Evolutionary conservation across 768 basidiomycete genomes (phyloP), one percentile per base, ranked within the genome.

Genomic region (Leccinum uliginosum): DNA sequence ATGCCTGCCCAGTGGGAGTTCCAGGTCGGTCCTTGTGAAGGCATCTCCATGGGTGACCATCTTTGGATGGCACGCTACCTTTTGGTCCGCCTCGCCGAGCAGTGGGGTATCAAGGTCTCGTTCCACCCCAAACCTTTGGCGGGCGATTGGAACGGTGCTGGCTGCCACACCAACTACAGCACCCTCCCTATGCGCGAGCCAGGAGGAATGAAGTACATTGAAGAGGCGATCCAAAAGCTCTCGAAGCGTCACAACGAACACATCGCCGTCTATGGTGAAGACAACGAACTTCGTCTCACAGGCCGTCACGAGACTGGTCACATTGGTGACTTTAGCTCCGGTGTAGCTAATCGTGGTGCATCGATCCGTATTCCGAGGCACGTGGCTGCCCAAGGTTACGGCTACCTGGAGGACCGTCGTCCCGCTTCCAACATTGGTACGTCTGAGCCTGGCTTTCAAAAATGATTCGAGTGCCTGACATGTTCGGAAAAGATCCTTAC

Each of bases 1-100:
- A 98, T 98, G 96, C 96, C 97, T 15, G 87, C 95, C 55, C 97
- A 99, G 74, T 99, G 97, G 97, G 97, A 99, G 78, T 99, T 96
- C 89, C 97, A 99, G 76, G 93, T 99, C 65, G 96, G 97, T 53
- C 97, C 97, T 29, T 98, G 96, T 67, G 89, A 91, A 72, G 97
- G 97, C 54, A 98, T 98, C 73, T 80, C 88, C 58, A 96, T 98
- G 93, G 97, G 97, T 65, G 97, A 99, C 74, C 96, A 99, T 76
- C 87, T 99, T 66, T 97, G 94, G 93, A 93, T 98, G 85, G 93
- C 97, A 35, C 91, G 97, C 64, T 99, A 89, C 81, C 89, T 99
- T 65, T 87, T 98, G 66, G 74, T 93, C 70, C 91, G 97, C 64
- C 87, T 97, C 64, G 94, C 96, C 63, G 97, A 98, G 76, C 94